Evolutionary conservation across 345 rosid species (phyloP).

Genomic region (Stellera chamaejasme): DNA sequence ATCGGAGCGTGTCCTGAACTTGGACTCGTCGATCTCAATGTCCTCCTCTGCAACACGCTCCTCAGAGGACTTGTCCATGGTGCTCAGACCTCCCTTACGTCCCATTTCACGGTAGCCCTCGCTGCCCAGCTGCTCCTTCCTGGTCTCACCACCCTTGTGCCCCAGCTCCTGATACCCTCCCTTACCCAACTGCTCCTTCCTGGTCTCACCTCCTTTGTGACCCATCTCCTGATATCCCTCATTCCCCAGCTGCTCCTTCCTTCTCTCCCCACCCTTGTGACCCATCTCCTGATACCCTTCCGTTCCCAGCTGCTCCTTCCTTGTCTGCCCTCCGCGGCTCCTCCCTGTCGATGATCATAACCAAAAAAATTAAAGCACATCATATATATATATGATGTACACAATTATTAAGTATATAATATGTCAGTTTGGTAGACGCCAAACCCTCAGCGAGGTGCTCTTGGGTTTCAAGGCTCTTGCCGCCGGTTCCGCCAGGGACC

Average conservation of each 20-base stretch:
- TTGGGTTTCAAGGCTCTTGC: constrained; percentile 56
- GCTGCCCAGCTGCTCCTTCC: constrained; percentile 60
- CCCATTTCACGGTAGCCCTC: constrained; percentile 83
- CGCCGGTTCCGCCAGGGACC: constrained; percentile 53
- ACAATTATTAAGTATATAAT: not conserved
- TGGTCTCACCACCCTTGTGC: constrained; percentile 45
- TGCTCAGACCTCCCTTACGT: constrained; percentile 57
- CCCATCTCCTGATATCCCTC: constrained; percentile 83
- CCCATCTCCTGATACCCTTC: constrained; percentile 59
- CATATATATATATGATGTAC: no score
- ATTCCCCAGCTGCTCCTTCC: constrained; percentile 61
- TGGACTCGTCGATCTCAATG: constrained; percentile 58
- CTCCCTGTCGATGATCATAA: constrained; percentile 18
- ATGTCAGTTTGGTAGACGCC: no score
- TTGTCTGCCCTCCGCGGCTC: constrained; percentile 41
- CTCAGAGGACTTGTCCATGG: constrained; percentile 49
- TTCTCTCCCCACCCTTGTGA: constrained; percentile 47
- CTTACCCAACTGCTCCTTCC: constrained; percentile 49
- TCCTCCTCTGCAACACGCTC: constrained; percentile 58
- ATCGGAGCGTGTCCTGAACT: constrained; percentile 25
- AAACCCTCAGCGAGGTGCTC: constrained; percentile 52
- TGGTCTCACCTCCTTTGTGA: constrained; percentile 43
- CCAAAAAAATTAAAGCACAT: no score
- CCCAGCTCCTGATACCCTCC: constrained; percentile 59
- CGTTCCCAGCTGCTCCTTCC: constrained; percentile 47